Percentiles rank a stretch among this genome's conserved stretches.
Evolutionary conservation across 345 rosid species (phyloP).

Genomic region (Anastatica hierochuntica): DNA sequence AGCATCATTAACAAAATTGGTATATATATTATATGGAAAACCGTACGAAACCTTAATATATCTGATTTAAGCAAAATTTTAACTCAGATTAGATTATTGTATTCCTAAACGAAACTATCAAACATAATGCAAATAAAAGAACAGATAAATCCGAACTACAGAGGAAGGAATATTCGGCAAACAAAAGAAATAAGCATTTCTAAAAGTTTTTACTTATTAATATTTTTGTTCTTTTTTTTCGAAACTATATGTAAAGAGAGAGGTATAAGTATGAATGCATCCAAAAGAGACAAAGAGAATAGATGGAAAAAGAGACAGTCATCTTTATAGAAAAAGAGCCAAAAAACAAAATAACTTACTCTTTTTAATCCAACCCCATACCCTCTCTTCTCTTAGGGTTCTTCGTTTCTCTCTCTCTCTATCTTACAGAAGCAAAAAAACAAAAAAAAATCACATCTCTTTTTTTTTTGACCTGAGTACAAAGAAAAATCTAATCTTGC

Average conservation of each 20-base stretch:
- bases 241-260: not conserved
- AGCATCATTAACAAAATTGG: not conserved
- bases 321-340: constrained; percentile 18
- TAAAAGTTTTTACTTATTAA: not conserved
- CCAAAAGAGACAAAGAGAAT: constrained; percentile 33
- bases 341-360: constrained; percentile 10
- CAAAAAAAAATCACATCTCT: not conserved
- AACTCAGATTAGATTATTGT: not conserved
- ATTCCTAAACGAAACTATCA: not conserved
- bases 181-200: not conserved
- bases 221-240: not conserved
- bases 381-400: constrained; percentile 16
- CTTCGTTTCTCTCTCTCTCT: constrained; percentile 3
- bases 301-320: constrained; percentile 22
- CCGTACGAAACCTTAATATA: not conserved
- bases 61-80: not conserved
- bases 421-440: too few relatives aligned
- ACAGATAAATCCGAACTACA: not conserved
- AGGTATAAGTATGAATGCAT: constrained; percentile 13
- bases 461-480: too few relatives aligned
- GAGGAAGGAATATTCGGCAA: constrained; percentile 8
- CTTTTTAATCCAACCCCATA: constrained; percentile 15
- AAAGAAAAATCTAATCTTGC: too few relatives aligned
- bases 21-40: not conserved
- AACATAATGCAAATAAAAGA: too few relatives aligned